Evolutionary conservation across 1,139 yeast genomes (phyloP).

Genomic region (Candida frijolesensis): DNA sequence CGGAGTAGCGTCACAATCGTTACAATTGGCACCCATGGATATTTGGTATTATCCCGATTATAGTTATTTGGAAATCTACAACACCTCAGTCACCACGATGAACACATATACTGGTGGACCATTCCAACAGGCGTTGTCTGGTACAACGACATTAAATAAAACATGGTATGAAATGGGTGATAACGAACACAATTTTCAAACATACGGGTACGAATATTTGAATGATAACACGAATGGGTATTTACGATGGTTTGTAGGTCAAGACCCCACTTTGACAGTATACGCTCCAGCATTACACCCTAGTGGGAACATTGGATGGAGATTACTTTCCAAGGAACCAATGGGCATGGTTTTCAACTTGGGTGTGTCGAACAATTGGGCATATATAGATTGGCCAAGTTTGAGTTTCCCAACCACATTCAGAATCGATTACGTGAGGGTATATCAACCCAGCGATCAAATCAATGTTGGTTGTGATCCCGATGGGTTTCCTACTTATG

Average conservation of each 20-base stretch:
- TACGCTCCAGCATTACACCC: conserved; percentile 72
- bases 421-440: conserved; percentile 74
- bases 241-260: conserved; percentile 81
- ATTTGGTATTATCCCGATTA: conserved; percentile 87
- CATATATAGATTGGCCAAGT: conserved; percentile 79
- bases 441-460: conserved; percentile 68
- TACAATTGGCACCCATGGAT: conserved; percentile 84
- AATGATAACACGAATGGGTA: conserved; percentile 72
- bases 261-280: conserved; percentile 64
- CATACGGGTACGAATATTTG: conserved; percentile 74
- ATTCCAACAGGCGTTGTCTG: conserved; percentile 82
- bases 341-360: conserved; percentile 78
- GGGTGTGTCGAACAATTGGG: conserved; percentile 83
- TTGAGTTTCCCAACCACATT: conserved; percentile 68
- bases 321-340: conserved; percentile 80
- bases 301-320: conserved; percentile 80
- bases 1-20: conserved; percentile 80
- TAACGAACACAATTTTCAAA: conserved; percentile 56
- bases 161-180: conserved; percentile 75
- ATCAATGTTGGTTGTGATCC: conserved; percentile 75
- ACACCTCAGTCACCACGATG: conserved; percentile 64
- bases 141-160: conserved; percentile 65
- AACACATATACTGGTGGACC: conserved; percentile 85
- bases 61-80: conserved; percentile 65
- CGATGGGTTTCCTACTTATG: conserved; percentile 65